A percentile compares a stretch with the other conserved stretches of the same genome.
These are phyloP conservation scores for Capronia epimyces DNA, from an alignment of 2,329 filamentous ascomycete species.

Conservation along the genomic window DNA sequence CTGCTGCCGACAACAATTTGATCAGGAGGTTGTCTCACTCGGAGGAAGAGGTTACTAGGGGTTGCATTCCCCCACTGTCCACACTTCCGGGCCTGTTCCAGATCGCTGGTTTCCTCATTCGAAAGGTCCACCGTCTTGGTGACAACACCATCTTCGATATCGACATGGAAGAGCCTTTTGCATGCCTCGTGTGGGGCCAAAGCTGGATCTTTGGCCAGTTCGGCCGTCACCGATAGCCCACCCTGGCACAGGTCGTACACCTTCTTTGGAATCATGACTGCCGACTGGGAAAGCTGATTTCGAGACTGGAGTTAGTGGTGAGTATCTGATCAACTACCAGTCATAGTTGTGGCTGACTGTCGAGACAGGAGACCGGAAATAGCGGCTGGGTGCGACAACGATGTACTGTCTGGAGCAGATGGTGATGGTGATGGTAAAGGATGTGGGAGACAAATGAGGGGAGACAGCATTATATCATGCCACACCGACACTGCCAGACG, in stretches of 20 bases:
- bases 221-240: constrained; percentile 52
- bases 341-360: no score
- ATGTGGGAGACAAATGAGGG: neutral
- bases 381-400: no score
- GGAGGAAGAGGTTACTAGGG: constrained; percentile 64
- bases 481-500: neutral
- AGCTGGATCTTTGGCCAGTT: constrained; percentile 51
- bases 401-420: no score
- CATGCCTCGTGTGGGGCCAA: constrained; percentile 52
- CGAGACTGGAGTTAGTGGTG: neutral
- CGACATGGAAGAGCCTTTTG: constrained; percentile 50
- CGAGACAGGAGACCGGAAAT: no score
- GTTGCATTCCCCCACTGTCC: constrained; percentile 61
- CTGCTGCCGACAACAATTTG: neutral
- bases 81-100: constrained; percentile 54
- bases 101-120: constrained; percentile 37
- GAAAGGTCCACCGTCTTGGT: constrained; percentile 20
- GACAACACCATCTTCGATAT: constrained; percentile 25
- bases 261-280: constrained; percentile 33
- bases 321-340: neutral
- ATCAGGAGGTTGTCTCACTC: constrained; percentile 41
- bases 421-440: no score
- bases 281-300: neutral
- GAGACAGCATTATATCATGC: neutral
- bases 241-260: constrained; percentile 51